Percentiles rank a stretch among this genome's conserved stretches.
These are phyloP conservation scores for Aschersonia sp. DNA, from an alignment of 2,329 filamentous ascomycete species.

Conservation along the genomic window DNA sequence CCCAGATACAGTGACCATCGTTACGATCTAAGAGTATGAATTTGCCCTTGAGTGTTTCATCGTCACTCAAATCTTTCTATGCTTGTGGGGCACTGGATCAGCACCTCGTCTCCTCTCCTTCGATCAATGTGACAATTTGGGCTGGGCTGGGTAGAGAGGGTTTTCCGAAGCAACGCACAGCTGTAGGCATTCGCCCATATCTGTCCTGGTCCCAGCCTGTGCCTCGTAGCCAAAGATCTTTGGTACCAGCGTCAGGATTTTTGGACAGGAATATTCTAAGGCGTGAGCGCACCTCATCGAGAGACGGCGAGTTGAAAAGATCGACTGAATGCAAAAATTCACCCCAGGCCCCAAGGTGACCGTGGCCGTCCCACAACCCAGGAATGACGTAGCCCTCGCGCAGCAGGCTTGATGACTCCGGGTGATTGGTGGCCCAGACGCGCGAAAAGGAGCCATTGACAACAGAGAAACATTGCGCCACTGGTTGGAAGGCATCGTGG, in stretches of 20 bases:
- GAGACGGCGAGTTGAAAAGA: slow-evolving; percentile 42
- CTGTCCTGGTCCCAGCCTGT: slow-evolving; percentile 58
- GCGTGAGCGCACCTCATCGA: slow-evolving; percentile 37
- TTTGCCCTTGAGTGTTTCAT: slow-evolving; percentile 33
- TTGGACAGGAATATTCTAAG: slow-evolving; percentile 34
- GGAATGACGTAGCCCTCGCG: slow-evolving; percentile 42
- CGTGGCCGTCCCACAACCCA: slow-evolving; percentile 58
- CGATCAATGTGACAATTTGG: too few species aligned
- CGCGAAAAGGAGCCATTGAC: slow-evolving; percentile 33
- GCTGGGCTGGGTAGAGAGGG: too few species aligned
- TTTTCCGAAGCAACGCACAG: slow-evolving; percentile 26
- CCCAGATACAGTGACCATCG: slow-evolving; percentile 57
- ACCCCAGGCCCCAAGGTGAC: slow-evolving; percentile 50
- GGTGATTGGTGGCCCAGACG: slow-evolving; percentile 21
- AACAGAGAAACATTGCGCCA: slow-evolving; percentile 42
- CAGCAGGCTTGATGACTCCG: background rate
- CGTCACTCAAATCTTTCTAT: slow-evolving; percentile 39
- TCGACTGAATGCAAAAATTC: slow-evolving; percentile 53
- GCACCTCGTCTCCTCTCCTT: too few species aligned
- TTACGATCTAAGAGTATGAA: slow-evolving; percentile 58
- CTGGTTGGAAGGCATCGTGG: slow-evolving; percentile 17
- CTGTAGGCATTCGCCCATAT: slow-evolving; percentile 50
- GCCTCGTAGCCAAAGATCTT: slow-evolving; percentile 47
- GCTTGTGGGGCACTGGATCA: background rate
- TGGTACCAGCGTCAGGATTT: slow-evolving; percentile 36